A percentile compares a stretch with the other conserved stretches of the same genome.
phyloP scores from a whole-genome alignment of 2,329 filamentous ascomycete genomes.

The Fusarium sp. region DNA sequence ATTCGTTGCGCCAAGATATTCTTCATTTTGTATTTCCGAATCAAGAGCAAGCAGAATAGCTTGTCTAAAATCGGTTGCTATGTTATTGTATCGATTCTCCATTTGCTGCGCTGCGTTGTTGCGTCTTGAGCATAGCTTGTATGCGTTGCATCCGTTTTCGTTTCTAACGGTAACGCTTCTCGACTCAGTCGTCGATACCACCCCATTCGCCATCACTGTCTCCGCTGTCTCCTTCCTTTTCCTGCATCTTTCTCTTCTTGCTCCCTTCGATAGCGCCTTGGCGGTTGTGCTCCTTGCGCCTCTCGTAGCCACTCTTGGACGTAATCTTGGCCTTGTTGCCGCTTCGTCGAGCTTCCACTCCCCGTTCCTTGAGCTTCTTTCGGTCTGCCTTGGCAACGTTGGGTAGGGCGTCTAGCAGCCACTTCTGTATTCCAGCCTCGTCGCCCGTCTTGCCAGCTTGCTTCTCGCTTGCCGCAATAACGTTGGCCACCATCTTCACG shows the following conservation, averaged over 20 bases:
- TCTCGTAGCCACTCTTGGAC: constrained; percentile 82
- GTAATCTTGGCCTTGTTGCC: constrained; percentile 75
- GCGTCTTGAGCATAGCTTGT: not conserved
- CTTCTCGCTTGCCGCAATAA: constrained; percentile 86
- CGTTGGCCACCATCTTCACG: constrained; percentile 91
- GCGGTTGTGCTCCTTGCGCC: constrained; percentile 74
- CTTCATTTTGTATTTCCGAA: constrained; percentile 3
- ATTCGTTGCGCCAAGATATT: constrained; percentile 6
- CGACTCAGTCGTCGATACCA: constrained; percentile 55
- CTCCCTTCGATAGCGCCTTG: constrained; percentile 72
- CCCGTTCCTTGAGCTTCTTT: constrained; percentile 83
- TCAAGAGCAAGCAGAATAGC: not conserved
- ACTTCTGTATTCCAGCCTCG: constrained; percentile 77
- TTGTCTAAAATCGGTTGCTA: not conserved
- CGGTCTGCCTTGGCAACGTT: constrained; percentile 85
- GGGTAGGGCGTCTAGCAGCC: constrained; percentile 89
- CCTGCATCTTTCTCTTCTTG: constrained; percentile 63
- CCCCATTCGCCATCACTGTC: constrained; percentile 57
- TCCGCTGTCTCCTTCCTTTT: constrained; percentile 33
- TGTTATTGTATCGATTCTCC: not conserved
- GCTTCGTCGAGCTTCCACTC: constrained; percentile 76
- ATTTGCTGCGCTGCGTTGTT: not conserved
- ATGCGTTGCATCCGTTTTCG: not conserved
- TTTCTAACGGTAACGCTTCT: not conserved
- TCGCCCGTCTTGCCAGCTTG: constrained; percentile 67